phyloP scores from a whole-genome alignment of 768 basidiomycete species.

The Termitomyces sp. region DNA sequence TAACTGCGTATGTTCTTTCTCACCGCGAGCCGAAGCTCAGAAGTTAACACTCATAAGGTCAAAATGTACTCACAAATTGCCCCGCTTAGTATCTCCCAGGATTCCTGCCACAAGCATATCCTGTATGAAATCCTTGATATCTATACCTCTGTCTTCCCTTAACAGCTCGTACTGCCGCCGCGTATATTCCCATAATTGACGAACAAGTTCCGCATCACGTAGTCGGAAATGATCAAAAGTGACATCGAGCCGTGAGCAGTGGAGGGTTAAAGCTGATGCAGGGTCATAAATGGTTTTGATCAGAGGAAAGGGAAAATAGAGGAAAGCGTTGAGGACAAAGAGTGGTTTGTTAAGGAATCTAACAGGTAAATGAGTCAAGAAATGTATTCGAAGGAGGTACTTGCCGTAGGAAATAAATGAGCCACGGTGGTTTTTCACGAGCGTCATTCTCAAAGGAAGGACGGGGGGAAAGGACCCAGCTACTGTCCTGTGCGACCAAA shows the following conservation, averaged over 20 bases:
- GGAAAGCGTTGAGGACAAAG: not conserved
- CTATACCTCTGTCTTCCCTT: not conserved
- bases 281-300: slow-evolving; percentile 23
- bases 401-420: slow-evolving; percentile 4
- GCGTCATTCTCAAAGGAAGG: not conserved
- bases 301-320: not conserved
- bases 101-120: slow-evolving; percentile 1
- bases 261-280: slow-evolving; percentile 26
- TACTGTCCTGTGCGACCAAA: slow-evolving; percentile 30
- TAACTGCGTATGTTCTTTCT: not conserved
- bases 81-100: not conserved
- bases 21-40: not conserved
- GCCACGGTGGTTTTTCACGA: not conserved
- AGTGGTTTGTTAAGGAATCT: not conserved
- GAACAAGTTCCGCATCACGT: slow-evolving; percentile 35
- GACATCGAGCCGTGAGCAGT: slow-evolving; percentile 30
- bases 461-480: slow-evolving; percentile 24
- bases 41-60: not conserved
- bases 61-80: not conserved
- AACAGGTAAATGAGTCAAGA: not conserved
- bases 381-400: not conserved
- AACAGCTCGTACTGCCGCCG: slow-evolving; percentile 12
- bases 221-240: slow-evolving; percentile 37
- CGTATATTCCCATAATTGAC: slow-evolving; percentile 20
- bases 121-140: slow-evolving; percentile 6